Percentiles rank a stretch among this genome's conserved stretches.
phyloP scores from a whole-genome alignment of 1,284 basidiomycete species.

The Melampsora abietis-canadensis region DNA sequence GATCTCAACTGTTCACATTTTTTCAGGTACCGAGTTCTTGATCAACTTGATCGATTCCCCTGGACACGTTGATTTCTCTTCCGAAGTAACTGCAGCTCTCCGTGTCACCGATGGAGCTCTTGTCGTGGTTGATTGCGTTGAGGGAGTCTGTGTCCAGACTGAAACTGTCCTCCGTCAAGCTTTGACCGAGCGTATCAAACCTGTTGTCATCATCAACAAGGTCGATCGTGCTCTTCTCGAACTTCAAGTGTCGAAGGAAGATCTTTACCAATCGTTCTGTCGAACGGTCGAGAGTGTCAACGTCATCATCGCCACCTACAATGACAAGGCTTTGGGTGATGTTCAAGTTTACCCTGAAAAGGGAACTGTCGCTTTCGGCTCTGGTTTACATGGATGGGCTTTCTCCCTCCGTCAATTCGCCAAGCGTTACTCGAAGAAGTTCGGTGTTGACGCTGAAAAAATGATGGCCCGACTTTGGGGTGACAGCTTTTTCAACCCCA shows the following conservation, averaged over 20 bases:
- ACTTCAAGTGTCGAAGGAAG: slow-evolving; percentile 94
- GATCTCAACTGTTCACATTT: slow-evolving; percentile 45
- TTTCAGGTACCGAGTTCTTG: slow-evolving; percentile 86
- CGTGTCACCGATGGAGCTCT: slow-evolving; percentile 87
- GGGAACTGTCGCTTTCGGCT: slow-evolving; percentile 98
- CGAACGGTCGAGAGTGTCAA: slow-evolving; percentile 98
- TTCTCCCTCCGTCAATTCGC: slow-evolving; percentile 99
- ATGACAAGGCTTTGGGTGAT: slow-evolving; percentile 91
- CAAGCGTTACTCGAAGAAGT: slow-evolving; percentile 92
- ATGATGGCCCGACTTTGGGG: slow-evolving; percentile 99
- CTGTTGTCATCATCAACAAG: slow-evolving; percentile 99
- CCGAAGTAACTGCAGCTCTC: slow-evolving; percentile 98
- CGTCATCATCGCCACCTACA: slow-evolving; percentile 97
- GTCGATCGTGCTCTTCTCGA: slow-evolving; percentile 99
- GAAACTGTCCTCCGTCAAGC: slow-evolving; percentile 99
- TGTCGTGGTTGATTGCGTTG: slow-evolving; percentile 98
- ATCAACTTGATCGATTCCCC: slow-evolving; percentile 99
- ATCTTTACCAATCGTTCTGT: slow-evolving; percentile 94
- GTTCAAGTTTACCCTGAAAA: slow-evolving; percentile 98
- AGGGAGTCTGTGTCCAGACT: slow-evolving; percentile 99
- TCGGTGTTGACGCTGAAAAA: slow-evolving; percentile 97
- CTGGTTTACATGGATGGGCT: slow-evolving; percentile 99
- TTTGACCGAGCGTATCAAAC: slow-evolving; percentile 97
- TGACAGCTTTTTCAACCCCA: slow-evolving; percentile 99
- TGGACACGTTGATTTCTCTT: slow-evolving; percentile 99